Percentiles rank a stretch among this genome's conserved stretches.
Evolutionary conservation across 257 asterid species (phyloP).

Genomic region (Paraleonurus japonicus): DNA sequence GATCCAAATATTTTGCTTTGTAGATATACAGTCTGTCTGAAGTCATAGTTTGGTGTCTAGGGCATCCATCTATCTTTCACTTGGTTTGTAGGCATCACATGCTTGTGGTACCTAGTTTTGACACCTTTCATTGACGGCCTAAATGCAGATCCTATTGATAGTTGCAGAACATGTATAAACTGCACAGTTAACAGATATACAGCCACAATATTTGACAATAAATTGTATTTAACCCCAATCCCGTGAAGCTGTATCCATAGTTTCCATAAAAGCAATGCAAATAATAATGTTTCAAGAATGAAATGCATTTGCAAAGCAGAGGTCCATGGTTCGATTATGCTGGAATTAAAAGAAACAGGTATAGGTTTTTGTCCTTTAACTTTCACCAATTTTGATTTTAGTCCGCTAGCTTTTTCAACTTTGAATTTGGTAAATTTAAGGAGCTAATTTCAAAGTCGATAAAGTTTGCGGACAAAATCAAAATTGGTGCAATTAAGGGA

Average conservation of each 20-base stretch:
- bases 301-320: background rate
- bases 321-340: background rate
- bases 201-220: background rate
- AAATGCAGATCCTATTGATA: background rate
- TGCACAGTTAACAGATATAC: too few relatives aligned
- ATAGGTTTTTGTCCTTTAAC: too few relatives aligned
- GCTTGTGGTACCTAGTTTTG: too few relatives aligned
- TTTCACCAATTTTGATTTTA: too few relatives aligned
- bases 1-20: background rate
- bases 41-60: background rate
- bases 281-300: background rate
- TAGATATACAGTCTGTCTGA: background rate
- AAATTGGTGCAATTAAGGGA: too few relatives aligned
- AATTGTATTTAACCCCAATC: background rate
- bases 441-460: too few relatives aligned
- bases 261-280: background rate
- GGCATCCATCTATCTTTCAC: constrained; percentile 12
- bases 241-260: background rate
- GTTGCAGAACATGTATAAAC: background rate
- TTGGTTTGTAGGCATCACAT: background rate
- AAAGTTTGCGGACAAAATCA: too few relatives aligned
- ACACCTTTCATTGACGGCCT: background rate
- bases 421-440: too few relatives aligned
- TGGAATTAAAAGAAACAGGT: background rate
- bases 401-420: too few relatives aligned